Percentiles rank a stretch among this genome's conserved stretches.
phyloP scores from a whole-genome alignment of 2,329 filamentous ascomycete species.

The Colletotrichum lini region DNA sequence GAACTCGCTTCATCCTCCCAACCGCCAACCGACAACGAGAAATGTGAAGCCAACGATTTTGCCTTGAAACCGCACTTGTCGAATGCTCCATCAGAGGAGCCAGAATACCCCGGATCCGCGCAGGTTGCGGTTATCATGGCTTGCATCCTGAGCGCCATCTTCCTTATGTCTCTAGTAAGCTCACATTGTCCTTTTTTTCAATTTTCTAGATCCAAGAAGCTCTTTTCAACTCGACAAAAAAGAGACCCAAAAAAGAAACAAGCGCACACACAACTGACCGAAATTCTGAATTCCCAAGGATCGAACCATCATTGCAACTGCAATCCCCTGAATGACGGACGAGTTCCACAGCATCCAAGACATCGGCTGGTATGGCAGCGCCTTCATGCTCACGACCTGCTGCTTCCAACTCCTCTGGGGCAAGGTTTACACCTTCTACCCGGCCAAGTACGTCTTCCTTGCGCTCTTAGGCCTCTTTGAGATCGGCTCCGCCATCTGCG shows the following conservation, averaged over 20 bases:
- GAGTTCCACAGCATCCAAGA: constrained; percentile 56
- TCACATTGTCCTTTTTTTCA: background rate
- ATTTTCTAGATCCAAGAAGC: background rate
- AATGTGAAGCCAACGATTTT: background rate
- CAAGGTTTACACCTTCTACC: constrained; percentile 48
- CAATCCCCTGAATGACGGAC: constrained; percentile 53
- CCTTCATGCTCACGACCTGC: constrained; percentile 51
- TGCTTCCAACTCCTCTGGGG: constrained; percentile 49
- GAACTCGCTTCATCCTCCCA: background rate
- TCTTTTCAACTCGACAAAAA: background rate
- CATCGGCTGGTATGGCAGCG: constrained; percentile 61
- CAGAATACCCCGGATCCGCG: constrained; percentile 13
- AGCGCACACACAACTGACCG: background rate
- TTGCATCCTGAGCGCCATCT: constrained; percentile 21
- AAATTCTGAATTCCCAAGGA: constrained; percentile 44
- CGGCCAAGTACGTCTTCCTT: constrained; percentile 47
- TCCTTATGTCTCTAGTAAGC: constrained; percentile 15
- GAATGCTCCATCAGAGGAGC: constrained; percentile 6
- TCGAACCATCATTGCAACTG: constrained; percentile 56
- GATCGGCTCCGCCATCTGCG: constrained; percentile 51
- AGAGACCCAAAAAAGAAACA: no score
- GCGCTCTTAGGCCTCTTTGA: constrained; percentile 45
- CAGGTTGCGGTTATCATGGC: constrained; percentile 16
- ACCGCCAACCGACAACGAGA: background rate
- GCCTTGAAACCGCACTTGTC: background rate